Percentiles rank a stretch among this genome's conserved stretches.
Evolutionary conservation across 768 basidiomycete genomes (phyloP).

Genomic region (Lactifluus hygrophoroides): DNA sequence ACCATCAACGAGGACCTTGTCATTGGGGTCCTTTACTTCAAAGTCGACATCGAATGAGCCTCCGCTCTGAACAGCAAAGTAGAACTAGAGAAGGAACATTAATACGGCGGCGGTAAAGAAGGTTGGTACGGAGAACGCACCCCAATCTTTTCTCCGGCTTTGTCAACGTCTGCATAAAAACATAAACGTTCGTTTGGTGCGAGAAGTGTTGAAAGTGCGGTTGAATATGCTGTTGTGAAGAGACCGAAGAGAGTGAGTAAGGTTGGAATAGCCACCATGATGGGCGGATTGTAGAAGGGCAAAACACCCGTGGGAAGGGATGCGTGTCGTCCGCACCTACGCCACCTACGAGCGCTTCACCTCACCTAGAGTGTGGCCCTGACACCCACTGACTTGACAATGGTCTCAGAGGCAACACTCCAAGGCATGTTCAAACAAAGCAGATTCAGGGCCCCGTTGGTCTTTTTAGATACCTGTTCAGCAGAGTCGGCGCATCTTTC

Average conservation of each 20-base stretch:
- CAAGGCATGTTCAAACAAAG: not conserved
- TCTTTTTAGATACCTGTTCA: not conserved
- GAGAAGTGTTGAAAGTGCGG: constrained; percentile 75
- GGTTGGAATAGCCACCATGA: constrained; percentile 17
- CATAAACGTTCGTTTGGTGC: constrained; percentile 76
- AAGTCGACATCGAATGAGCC: constrained; percentile 96
- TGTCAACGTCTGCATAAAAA: constrained; percentile 96
- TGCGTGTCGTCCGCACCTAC: too few species aligned
- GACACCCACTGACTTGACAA: not conserved
- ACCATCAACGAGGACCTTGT: constrained; percentile 82
- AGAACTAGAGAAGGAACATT: constrained; percentile 54
- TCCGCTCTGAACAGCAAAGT: constrained; percentile 97
- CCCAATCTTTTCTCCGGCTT: constrained; percentile 86
- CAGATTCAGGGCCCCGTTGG: not conserved
- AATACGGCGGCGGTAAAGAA: not conserved
- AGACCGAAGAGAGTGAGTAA: constrained; percentile 19
- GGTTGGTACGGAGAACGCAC: constrained; percentile 35
- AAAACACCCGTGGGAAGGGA: constrained; percentile 10
- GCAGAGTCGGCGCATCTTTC: not conserved
- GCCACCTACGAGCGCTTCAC: too few species aligned
- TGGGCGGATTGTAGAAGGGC: constrained; percentile 2
- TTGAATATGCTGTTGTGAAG: constrained; percentile 29
- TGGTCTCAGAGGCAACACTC: constrained; percentile 1
- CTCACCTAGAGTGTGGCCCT: too few species aligned
- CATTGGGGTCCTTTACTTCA: constrained; percentile 84